These are phyloP conservation scores for Aspergillus carbonarius DNA, from an alignment of 2,329 filamentous ascomycete species.

Conservation along the genomic window DNA sequence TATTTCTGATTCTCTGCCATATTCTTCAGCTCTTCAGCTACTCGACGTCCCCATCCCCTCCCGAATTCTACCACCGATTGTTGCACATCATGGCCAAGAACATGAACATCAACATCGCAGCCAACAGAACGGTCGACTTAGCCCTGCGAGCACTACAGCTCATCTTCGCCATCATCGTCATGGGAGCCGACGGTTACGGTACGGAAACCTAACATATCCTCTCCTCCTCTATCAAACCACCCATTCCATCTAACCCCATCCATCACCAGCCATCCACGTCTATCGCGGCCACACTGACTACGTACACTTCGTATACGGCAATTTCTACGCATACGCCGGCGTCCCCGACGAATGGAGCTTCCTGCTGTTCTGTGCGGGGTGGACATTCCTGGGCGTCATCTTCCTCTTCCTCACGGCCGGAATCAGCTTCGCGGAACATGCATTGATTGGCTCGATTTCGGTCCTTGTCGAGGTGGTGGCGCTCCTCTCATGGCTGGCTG, in stretches of 20 bases:
- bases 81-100: background rate
- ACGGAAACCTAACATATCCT: background rate
- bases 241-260: background rate
- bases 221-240: background rate
- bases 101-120: background rate
- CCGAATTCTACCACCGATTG: background rate
- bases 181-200: background rate
- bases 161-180: background rate
- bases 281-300: background rate
- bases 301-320: background rate
- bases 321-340: background rate
- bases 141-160: background rate
- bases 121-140: background rate
- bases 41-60: background rate
- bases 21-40: background rate
- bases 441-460: background rate
- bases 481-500: background rate
- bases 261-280: background rate
- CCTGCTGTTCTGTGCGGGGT: background rate
- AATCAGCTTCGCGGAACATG: background rate
- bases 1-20: background rate
- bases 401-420: background rate
- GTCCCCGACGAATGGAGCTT: background rate
- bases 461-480: background rate
- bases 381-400: background rate